phyloP scores from a whole-genome alignment of 805 yeast genomes.

The Lipomyces lipofer region DNA sequence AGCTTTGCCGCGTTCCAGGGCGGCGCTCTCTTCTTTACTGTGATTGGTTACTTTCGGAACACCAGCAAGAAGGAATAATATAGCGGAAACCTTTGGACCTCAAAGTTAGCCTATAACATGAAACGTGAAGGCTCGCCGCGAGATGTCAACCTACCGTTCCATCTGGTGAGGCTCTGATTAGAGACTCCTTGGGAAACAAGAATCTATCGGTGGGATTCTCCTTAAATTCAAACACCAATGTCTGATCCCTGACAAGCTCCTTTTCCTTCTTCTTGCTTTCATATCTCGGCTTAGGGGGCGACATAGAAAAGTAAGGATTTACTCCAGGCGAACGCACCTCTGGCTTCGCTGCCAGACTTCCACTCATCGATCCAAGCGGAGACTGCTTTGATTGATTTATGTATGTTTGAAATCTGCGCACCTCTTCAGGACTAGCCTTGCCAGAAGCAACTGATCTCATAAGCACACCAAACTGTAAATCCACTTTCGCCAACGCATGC shows the following conservation, averaged over 20 bases:
- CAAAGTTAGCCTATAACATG: constrained; percentile 44
- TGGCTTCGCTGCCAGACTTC: background rate
- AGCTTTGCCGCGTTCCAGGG: background rate
- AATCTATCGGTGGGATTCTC: constrained; percentile 78
- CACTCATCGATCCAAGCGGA: background rate
- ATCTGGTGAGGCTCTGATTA: constrained; percentile 56
- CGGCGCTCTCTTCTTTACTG: no score
- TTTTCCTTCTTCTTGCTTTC: constrained; percentile 19
- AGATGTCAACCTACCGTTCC: constrained; percentile 11
- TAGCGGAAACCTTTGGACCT: constrained; percentile 31
- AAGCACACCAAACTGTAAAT: constrained; percentile 62
- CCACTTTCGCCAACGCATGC: constrained; percentile 76
- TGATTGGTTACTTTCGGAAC: background rate
- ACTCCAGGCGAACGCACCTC: constrained; percentile 6
- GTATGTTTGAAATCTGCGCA: constrained; percentile 74
- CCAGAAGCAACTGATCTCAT: constrained; percentile 90
- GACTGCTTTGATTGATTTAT: constrained; percentile 51
- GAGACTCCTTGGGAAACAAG: constrained; percentile 71
- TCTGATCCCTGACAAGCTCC: constrained; percentile 35
- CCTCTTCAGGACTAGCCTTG: constrained; percentile 67
- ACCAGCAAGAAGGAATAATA: constrained; percentile 9
- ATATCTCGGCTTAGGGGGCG: constrained; percentile 3
- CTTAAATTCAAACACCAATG: constrained; percentile 77
- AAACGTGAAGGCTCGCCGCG: constrained; percentile 1
- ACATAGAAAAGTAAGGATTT: background rate